Base-by-base conservation (phyloP, 495 filamentous ascomycete genomes). In the Penicillium egyptiacum region DNA sequence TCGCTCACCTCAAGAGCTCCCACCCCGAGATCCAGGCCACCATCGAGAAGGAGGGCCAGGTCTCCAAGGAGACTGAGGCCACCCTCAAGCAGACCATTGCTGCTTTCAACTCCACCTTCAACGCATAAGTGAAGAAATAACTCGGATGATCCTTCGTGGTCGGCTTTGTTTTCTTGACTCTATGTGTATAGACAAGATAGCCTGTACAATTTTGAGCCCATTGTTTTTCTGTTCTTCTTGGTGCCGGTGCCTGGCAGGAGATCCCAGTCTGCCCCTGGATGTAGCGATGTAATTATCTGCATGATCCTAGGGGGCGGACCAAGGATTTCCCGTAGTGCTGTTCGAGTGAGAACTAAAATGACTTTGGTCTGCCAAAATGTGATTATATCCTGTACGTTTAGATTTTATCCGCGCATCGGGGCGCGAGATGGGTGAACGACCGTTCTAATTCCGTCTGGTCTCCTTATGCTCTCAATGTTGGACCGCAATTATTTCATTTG, bases 81-180 rank as follows among this genome's bases (percentile, higher is more conserved):
- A 86, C 86, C 79, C 80, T 98, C 72, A 90, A 86, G 83, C 87
- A 96, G 56, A 81, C 88, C 66, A 86, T 91, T 66, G 52, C 56
- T 58, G 81, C 55, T 75, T 98, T 98, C 86, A 95, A 89, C 81
- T 96, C 96, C 88, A 90, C 86, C 83, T 96, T 96, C 83, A 79
- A 70, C 72, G 72, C 76, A 73, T 79, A 79, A 75, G 73, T 79
- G 75, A 74, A 67, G 67, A 70, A 70, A 70, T 62, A 65, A 69
- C 63, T 58, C 64, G 72, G 69, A 61, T 70, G 69, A 70, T 68
- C 61, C 57, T 39, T 61, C 57, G 64, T 50, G 62, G 59, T 69
- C 59, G 59, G 66, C 61, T 62, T 70, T 71, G 69, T 73, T 72
- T 73, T 75, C 73, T 72, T 76, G 70, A 76, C 73, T 75, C 70